These are phyloP conservation scores for Camellia japonica DNA, from an alignment of 148 eudicot species.

Conservation along the genomic window DNA sequence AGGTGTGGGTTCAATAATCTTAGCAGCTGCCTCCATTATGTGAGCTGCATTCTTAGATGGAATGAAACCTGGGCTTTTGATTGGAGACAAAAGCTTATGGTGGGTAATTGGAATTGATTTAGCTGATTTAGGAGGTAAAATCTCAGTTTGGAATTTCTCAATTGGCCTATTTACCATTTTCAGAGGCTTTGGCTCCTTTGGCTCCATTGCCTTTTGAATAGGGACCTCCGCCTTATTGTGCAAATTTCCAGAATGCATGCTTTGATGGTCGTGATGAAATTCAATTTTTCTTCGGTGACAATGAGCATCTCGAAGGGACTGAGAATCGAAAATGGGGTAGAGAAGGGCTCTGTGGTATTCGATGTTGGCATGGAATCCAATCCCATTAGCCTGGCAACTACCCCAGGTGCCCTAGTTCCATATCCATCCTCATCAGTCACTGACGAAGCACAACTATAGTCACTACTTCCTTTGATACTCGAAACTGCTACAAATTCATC, in stretches of 20 bases:
- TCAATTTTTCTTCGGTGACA: slow-evolving; percentile 45
- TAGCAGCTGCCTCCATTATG: slow-evolving; percentile 93
- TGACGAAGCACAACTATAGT: slow-evolving; percentile 84
- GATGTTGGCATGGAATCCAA: slow-evolving; percentile 77
- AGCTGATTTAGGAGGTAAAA: slow-evolving; percentile 80
- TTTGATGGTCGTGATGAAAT: slow-evolving; percentile 39
- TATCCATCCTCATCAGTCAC: slow-evolving; percentile 74
- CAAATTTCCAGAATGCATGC: slow-evolving; percentile 35
- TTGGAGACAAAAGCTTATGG: slow-evolving; percentile 90
- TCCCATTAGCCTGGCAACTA: slow-evolving; percentile 96
- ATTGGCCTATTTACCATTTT: slow-evolving; percentile 53
- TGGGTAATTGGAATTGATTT: slow-evolving; percentile 86
- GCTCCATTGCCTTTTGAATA: slow-evolving; percentile 30
- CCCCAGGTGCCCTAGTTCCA: slow-evolving; percentile 69
- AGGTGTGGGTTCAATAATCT: slow-evolving; percentile 67
- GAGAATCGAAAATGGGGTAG: slow-evolving; percentile 65
- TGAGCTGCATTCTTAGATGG: slow-evolving; percentile 72
- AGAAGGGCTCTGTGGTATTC: slow-evolving; percentile 46
- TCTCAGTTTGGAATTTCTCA: slow-evolving; percentile 83
- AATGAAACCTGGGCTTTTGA: slow-evolving; percentile 63
- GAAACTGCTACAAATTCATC: slow-evolving; percentile 55
- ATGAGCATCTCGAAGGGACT: slow-evolving; percentile 52
- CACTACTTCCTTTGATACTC: slow-evolving; percentile 67
- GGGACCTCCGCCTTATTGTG: slow-evolving; percentile 37
- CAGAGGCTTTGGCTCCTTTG: slow-evolving; percentile 48